These are phyloP conservation scores for Monosporascus ibericus DNA, from an alignment of 2,329 filamentous ascomycete species.

Conservation along the genomic window DNA sequence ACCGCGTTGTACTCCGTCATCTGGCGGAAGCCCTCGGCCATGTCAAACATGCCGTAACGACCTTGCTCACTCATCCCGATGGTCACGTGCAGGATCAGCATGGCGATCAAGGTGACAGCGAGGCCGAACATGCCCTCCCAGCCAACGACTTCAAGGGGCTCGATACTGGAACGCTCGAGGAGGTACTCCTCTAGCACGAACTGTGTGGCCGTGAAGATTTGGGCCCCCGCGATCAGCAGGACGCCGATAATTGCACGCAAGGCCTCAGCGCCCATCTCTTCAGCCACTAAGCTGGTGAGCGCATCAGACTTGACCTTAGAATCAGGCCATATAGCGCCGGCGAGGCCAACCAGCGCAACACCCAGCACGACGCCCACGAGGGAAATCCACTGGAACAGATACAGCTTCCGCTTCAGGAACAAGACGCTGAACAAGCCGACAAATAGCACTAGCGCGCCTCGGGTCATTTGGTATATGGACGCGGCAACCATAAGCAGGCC, in stretches of 20 bases:
- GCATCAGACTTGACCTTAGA: constrained; percentile 41
- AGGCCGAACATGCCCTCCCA: constrained; percentile 97
- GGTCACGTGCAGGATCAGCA: constrained; percentile 71
- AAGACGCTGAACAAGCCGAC: constrained; percentile 92
- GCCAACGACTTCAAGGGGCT: constrained; percentile 85
- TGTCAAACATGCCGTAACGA: constrained; percentile 81
- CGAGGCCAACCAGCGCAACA: constrained; percentile 83
- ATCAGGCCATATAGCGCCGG: constrained; percentile 74
- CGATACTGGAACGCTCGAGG: constrained; percentile 57
- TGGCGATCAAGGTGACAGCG: constrained; percentile 66
- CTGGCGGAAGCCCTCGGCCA: constrained; percentile 76
- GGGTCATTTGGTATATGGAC: constrained; percentile 98
- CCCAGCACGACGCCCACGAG: constrained; percentile 81
- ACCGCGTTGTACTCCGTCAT: constrained; percentile 68
- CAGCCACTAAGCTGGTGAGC: constrained; percentile 22
- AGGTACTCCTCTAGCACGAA: constrained; percentile 96
- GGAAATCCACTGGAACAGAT: constrained; percentile 87
- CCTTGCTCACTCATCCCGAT: constrained; percentile 72
- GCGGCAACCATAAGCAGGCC: constrained; percentile 90
- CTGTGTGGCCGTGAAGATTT: constrained; percentile 94
- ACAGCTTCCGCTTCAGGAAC: constrained; percentile 74
- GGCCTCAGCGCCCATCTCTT: constrained; percentile 39
- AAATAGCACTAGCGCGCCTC: constrained; percentile 89
- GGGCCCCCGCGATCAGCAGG: constrained; percentile 83
- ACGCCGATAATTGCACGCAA: constrained; percentile 74